Evolutionary conservation across 371 early-diverging fungal species (phyloP), one percentile per base, ranked within the genome.

Genomic region (Globomyces sp.): DNA sequence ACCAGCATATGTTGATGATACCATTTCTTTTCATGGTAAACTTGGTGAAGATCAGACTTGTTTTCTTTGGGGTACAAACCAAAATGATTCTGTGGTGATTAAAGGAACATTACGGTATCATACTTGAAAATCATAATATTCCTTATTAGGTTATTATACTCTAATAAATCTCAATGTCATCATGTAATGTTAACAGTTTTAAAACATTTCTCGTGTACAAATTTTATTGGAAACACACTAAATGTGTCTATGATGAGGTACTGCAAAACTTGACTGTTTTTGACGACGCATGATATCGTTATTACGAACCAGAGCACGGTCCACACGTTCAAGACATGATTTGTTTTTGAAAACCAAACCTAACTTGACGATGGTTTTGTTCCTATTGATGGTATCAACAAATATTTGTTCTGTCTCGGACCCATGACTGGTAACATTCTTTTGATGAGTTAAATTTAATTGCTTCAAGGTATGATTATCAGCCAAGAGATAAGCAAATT

Each of bases 21-120:
- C 73, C 8, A 57, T 91, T 64, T 78, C 76, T 3, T 61, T 70
- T 42, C 64, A 65, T 4, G 72, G 72, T 41, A 74, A 49, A 42
- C 6, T 63, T 68, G 76, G 68, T 1, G 57, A 67, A 0, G 72
- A 79, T 40, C 68, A 69, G 0, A 52, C 53, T 2, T 55, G 64
- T 1, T 90, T 82, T 58, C 71, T 91, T 57, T 92, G 91, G 91
- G 87, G 85, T 3, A 75, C 76, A 42, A 86, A 88, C 71, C 70
- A 82, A n/a, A 61, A 81, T 9, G 89, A 86, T 2, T 81, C 85
- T 13, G 58, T 90, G 58, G 85, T 90, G 46, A 90, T 90, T 82
- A 86, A 85, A 63, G 92, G 91, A 9, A 86, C 84, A 4, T 24
- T 24, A 24, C 24, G 24, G 24, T 8, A 82, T 76, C 5, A 66